Evolutionary conservation across 208 protist species (phyloP).

Genomic region (Acanthamoeba quina): DNA sequence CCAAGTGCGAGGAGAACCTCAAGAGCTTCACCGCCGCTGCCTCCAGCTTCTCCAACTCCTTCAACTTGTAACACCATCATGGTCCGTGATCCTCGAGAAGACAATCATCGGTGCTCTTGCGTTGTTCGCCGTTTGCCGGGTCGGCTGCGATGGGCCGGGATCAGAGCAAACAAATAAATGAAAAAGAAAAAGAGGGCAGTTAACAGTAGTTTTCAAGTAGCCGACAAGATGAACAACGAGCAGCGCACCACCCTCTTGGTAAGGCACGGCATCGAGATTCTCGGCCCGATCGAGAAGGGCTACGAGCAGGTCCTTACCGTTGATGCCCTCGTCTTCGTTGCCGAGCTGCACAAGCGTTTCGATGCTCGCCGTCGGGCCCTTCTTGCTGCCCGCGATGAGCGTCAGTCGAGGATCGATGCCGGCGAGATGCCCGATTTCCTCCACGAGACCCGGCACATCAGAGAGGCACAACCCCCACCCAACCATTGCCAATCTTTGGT

Average conservation of each 20-base stretch:
- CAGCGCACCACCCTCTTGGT: conserved; percentile 4
- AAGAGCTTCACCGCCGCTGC: conserved; percentile 76
- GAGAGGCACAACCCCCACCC: neutral
- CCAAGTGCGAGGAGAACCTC: conserved; percentile 80
- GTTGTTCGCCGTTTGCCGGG: neutral
- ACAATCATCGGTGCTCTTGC: neutral
- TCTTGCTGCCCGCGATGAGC: conserved; percentile 17
- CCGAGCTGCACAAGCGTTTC: neutral
- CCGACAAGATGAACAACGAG: neutral
- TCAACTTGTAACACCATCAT: neutral
- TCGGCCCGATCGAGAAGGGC: neutral
- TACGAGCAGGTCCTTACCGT: conserved; percentile 21
- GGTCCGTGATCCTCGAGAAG: neutral
- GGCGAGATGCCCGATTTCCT: conserved; percentile 46
- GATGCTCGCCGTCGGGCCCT: neutral
- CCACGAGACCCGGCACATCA: conserved; percentile 67
- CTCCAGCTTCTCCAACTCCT: conserved; percentile 70
- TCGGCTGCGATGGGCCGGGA: neutral
- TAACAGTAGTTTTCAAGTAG: neutral
- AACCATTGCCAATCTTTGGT: neutral
- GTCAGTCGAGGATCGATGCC: neutral
- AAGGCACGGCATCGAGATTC: conserved; percentile 15
- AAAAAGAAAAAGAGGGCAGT: neutral
- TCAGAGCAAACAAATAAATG: neutral
- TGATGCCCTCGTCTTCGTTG: neutral